These are phyloP conservation scores for Trichoderma hamatum DNA, from an alignment of 2,329 filamentous ascomycete species.

Conservation along the genomic window DNA sequence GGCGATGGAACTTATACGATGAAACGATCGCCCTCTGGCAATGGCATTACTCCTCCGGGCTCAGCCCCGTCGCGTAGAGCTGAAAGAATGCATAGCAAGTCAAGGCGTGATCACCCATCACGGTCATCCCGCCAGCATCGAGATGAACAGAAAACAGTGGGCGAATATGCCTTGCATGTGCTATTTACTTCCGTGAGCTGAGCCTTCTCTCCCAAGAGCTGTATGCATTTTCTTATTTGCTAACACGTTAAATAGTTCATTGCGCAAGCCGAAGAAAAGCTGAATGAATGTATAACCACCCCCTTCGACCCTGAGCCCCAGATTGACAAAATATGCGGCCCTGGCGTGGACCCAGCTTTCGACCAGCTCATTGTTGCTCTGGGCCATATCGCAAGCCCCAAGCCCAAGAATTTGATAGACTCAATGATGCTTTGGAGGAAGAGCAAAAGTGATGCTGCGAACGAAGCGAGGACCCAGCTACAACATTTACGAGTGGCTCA, in stretches of 20 bases:
- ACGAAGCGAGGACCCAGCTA: slow-evolving; percentile 63
- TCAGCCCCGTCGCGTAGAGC: slow-evolving; percentile 55
- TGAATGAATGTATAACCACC: slow-evolving; percentile 82
- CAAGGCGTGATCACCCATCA: slow-evolving; percentile 74
- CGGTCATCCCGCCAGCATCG: slow-evolving; percentile 72
- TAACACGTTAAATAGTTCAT: slow-evolving; percentile 67
- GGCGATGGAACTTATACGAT: slow-evolving; percentile 34
- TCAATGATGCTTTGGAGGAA: slow-evolving; percentile 99
- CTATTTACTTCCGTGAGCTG: slow-evolving; percentile 81
- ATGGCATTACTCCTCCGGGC: slow-evolving; percentile 49
- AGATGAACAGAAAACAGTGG: slow-evolving; percentile 87
- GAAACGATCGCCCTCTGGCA: slow-evolving; percentile 53
- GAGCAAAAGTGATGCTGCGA: slow-evolving; percentile 87
- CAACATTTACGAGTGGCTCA: slow-evolving; percentile 53
- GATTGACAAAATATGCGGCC: slow-evolving; percentile 88
- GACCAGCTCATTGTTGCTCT: slow-evolving; percentile 93
- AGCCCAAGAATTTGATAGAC: slow-evolving; percentile 93
- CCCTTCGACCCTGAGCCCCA: slow-evolving; percentile 79
- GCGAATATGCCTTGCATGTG: slow-evolving; percentile 95
- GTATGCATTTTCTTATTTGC: not conserved
- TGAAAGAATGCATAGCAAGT: slow-evolving; percentile 67
- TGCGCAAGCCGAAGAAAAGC: slow-evolving; percentile 92
- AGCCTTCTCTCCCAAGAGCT: not conserved
- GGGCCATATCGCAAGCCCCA: slow-evolving; percentile 90
- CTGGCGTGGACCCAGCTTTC: slow-evolving; percentile 83